These are phyloP conservation scores for Hyphochytrium catenoides DNA, from an alignment of 352 stramenopile genomes.

Conservation along the genomic window DNA sequence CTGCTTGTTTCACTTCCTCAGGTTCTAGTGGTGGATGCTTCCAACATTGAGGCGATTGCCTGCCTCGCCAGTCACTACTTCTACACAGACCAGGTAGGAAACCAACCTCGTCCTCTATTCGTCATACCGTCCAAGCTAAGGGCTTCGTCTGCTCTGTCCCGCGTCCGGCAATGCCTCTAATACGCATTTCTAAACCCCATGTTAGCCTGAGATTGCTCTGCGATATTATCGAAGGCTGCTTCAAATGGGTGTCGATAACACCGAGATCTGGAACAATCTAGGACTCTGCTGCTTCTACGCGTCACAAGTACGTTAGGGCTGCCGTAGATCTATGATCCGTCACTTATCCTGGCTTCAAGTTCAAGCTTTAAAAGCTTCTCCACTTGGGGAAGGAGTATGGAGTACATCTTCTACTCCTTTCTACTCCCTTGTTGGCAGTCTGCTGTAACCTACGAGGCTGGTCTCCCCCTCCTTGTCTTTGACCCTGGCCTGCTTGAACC, in stretches of 20 bases:
- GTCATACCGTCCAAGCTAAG: no score
- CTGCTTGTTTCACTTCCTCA: background rate
- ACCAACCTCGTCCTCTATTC: slow-evolving; percentile 1
- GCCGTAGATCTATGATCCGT: no score
- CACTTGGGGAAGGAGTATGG: no score
- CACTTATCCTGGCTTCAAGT: no score
- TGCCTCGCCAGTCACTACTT: slow-evolving; percentile 77
- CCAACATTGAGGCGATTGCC: slow-evolving; percentile 68
- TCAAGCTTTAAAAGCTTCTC: no score
- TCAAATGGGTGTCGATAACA: slow-evolving; percentile 68
- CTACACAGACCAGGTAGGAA: slow-evolving; percentile 43
- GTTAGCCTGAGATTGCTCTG: slow-evolving; percentile 61
- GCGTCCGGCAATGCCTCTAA: no score
- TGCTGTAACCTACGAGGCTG: no score
- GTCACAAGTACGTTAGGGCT: slow-evolving; percentile 10
- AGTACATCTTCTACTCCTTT: no score
- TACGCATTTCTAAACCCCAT: background rate
- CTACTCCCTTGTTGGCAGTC: no score
- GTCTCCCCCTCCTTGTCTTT: no score
- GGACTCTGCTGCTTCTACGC: slow-evolving; percentile 80
- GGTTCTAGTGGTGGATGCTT: slow-evolving; percentile 60
- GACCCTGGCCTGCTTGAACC: no score
- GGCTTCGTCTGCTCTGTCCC: no score
- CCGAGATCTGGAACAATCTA: slow-evolving; percentile 83
- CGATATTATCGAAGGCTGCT: slow-evolving; percentile 76